Conservation (phyloP, 2,329 filamentous ascomycete species). For the Ophiostoma quercus region DNA sequence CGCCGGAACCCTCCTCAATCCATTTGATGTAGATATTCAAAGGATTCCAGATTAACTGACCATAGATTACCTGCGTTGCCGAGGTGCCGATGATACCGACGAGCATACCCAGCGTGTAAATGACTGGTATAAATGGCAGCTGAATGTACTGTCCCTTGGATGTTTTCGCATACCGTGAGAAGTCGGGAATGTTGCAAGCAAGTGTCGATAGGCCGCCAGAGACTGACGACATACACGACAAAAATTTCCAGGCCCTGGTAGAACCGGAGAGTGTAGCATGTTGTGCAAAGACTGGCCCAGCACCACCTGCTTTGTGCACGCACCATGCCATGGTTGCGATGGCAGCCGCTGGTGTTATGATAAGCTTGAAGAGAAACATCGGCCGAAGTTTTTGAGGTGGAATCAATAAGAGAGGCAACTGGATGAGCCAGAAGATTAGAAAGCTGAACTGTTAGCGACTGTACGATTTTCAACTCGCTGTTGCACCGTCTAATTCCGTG, state of each 20-base stretch:
- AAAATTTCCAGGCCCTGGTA: no score
- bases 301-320: no score
- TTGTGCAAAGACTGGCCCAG: background rate
- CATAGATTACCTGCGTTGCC: background rate
- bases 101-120: background rate
- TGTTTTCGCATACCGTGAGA: background rate
- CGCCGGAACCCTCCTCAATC: background rate
- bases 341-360: background rate
- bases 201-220: background rate
- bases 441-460: background rate
- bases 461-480: background rate
- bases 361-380: background rate
- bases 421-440: background rate
- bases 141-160: background rate
- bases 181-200: background rate
- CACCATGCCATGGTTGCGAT: background rate
- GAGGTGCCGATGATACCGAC: background rate
- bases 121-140: background rate
- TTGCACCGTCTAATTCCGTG: no score
- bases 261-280: background rate
- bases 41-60: background rate
- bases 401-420: background rate
- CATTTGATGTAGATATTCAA: background rate
- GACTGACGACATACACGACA: no score
- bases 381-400: background rate